phyloP scores from a whole-genome alignment of 805 yeast genomes.

The Sugiyamaella americana region DNA sequence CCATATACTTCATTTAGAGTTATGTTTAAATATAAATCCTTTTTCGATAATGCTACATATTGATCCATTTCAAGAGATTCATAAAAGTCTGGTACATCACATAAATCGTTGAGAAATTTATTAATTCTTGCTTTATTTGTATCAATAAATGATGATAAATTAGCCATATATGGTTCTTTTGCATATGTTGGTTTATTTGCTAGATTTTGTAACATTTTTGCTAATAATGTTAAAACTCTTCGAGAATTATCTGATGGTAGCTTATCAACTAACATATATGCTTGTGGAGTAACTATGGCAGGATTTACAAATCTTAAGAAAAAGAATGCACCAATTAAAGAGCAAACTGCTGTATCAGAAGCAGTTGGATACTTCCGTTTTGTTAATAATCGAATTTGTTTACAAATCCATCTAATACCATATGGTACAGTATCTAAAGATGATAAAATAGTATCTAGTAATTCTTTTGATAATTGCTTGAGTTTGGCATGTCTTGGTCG shows the following conservation, averaged over 20 bases:
- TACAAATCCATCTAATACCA: constrained; percentile 67
- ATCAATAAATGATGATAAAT: constrained; percentile 25
- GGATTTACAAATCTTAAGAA: constrained; percentile 81
- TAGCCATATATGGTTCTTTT: constrained; percentile 40
- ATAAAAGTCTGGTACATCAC: constrained; percentile 37
- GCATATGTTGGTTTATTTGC: constrained; percentile 72
- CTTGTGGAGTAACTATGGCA: constrained; percentile 83
- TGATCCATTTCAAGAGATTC: constrained; percentile 36
- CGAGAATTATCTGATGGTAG: constrained; percentile 40
- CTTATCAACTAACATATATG: constrained; percentile 36
- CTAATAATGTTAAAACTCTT: constrained; percentile 68
- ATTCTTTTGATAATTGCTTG: constrained; percentile 21
- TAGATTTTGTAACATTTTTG: constrained; percentile 77
- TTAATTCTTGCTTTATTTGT: constrained; percentile 28
- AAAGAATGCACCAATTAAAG: constrained; percentile 72
- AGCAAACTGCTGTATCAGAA: constrained; percentile 28
- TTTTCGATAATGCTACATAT: constrained; percentile 33
- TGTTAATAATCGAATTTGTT: constrained; percentile 51
- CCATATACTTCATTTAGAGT: constrained; percentile 32
- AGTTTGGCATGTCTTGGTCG: constrained; percentile 26
- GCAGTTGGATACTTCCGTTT: constrained; percentile 60
- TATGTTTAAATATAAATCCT: constrained; percentile 30
- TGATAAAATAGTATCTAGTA: constrained; percentile 48
- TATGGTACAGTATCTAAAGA: constrained; percentile 58
- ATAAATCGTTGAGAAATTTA: constrained; percentile 31